These are phyloP conservation scores for Helianthus annuus DNA, from an alignment of 129 eudicot species.

Conservation along the genomic window HanXRQr2.0-SUNRISE NC_035440.2:115037823-115038322, in stretches of 20 bases:
- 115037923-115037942: too few species aligned
- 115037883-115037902: too few species aligned
- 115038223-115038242: slow-evolving; percentile 4
- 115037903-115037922: too few species aligned
- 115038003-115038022: not conserved
- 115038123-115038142: slow-evolving; percentile 16
- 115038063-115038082: slow-evolving; percentile 2
- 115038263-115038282: not conserved
- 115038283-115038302: slow-evolving; percentile 14
- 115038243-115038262: slow-evolving; percentile 5
- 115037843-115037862: too few species aligned
- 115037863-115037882: too few species aligned
- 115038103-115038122: not conserved
- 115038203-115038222: slow-evolving; percentile 21
- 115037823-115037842: too few species aligned
- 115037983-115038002: not conserved
- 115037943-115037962: too few species aligned
- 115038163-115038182: slow-evolving; percentile 10
- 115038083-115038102: not conserved
- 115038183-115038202: not conserved
- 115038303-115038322: slow-evolving; percentile 16
- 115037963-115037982: not conserved
- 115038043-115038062: slow-evolving; percentile 5
- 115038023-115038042: not conserved
- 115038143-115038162: slow-evolving; percentile 18